Base-by-base conservation (phyloP, 208 protist species). In the Trypanosoma brucei region DNA sequence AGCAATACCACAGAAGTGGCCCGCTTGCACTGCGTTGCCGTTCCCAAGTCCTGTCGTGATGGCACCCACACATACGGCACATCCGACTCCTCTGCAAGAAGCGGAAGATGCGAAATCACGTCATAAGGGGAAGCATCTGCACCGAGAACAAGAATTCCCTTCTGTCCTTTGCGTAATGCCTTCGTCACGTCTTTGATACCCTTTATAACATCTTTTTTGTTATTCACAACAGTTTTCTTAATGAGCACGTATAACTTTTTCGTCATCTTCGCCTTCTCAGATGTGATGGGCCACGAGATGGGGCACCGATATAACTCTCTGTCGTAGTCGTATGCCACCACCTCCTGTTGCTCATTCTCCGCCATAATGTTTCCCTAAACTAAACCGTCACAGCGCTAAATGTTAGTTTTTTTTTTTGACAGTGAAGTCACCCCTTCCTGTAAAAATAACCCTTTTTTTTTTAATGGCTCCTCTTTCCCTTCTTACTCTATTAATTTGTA, bases 121-220 rank as follows among this genome's bases (percentile, higher is more conserved):
- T 97, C 94, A 65, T 88, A 93, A 11, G 94, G 94, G 11, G 91
- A 96, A 6, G 90, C 88, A 60, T 97, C 92, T 4, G 88, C 94
- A 44, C 89, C 94, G 36, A 97, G 82, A 0, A 97, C 70, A 5
- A 96, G 76, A 51, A 97, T 84, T 30, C 91, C 91, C 61, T 92
- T 93, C 61, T 96, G 88, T 3, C 89, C 90, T 65, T 97, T 97
- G 39, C 90, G 83, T 35, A 97, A 75, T 3, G 88, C 87, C 80
- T 97, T 97, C 42, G 89, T 96, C 7, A 97, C 92, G 53, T 97
- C 92, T 75, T 97, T 97, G 53, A 97, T 96, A 56, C 92, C 92
- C 72, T 96, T 94, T 22, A 94, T 65, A 44, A 96, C 88, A 35
- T 84, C 85, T 63, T 85, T 90, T 79, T 96, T 97, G 76, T 93